These are phyloP conservation scores for Cryptococcus sp. DNA, from an alignment of 1,284 basidiomycete genomes.

Conservation along the genomic window DNA sequence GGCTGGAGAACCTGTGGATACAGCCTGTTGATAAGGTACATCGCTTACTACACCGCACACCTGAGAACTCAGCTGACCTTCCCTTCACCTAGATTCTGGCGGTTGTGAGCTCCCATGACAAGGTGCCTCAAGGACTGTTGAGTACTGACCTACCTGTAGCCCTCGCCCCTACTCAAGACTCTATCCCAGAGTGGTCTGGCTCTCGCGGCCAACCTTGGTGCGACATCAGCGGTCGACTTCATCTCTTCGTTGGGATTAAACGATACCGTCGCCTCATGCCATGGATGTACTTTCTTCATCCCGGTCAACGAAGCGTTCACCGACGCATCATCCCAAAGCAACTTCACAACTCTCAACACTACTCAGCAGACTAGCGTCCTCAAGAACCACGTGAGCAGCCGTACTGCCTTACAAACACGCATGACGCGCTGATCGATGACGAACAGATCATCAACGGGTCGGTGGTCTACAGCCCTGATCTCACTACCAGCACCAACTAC, in stretches of 20 bases:
- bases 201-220: conserved; percentile 20
- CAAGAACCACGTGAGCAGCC: conserved; percentile 34
- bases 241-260: conserved; percentile 23
- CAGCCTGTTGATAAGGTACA: conserved; percentile 31
- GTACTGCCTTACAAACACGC: background rate
- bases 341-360: conserved; percentile 14
- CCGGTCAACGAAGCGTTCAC: conserved; percentile 41
- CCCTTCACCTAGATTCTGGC: conserved; percentile 7
- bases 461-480: conserved; percentile 39
- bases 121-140: background rate
- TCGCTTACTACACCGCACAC: conserved; percentile 18
- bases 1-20: conserved; percentile 24
- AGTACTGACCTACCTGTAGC: conserved; percentile 13
- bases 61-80: background rate
- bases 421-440: background rate
- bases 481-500: conserved; percentile 31
- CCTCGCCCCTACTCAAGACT: conserved; percentile 23
- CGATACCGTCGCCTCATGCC: conserved; percentile 25
- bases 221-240: conserved; percentile 23
- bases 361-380: conserved; percentile 25
- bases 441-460: conserved; percentile 39
- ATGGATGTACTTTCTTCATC: conserved; percentile 48
- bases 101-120: conserved; percentile 1
- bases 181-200: conserved; percentile 20
- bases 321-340: conserved; percentile 9